These are phyloP conservation scores for Amylostereum areolatum DNA, from an alignment of 1,284 basidiomycete species.

Conservation along the genomic window DNA sequence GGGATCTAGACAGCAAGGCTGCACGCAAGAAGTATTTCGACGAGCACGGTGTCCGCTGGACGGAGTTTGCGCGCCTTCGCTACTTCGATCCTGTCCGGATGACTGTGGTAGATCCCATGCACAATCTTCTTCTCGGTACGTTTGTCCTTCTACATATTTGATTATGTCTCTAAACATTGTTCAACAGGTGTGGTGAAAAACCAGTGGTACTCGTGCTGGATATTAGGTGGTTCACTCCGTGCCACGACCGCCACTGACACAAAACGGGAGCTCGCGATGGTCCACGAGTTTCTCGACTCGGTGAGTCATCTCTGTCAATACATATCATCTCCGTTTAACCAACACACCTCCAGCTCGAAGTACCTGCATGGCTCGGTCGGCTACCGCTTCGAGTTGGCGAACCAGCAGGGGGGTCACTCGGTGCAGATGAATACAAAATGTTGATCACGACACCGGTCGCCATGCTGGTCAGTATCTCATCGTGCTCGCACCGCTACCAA, in stretches of 20 bases:
- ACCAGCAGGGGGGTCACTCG: slow-evolving; percentile 28
- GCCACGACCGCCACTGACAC: slow-evolving; percentile 17
- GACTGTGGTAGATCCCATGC: slow-evolving; percentile 11
- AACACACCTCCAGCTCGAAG: not conserved
- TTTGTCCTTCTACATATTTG: not conserved
- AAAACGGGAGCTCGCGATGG: slow-evolving; percentile 6
- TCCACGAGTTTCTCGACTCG: too few relatives aligned
- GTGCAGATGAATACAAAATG: slow-evolving; percentile 31
- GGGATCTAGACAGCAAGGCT: not conserved
- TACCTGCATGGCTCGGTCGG: slow-evolving; percentile 19
- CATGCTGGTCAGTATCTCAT: too few relatives aligned
- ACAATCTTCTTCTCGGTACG: slow-evolving; percentile 21
- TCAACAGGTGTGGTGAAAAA: slow-evolving; percentile 25
- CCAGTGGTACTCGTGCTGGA: slow-evolving; percentile 28
- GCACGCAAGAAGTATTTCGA: slow-evolving; percentile 1
- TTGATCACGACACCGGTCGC: too few relatives aligned
- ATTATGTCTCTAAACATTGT: not conserved
- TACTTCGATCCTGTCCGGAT: slow-evolving; percentile 13
- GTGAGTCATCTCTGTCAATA: not conserved
- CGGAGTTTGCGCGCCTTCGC: slow-evolving; percentile 9
- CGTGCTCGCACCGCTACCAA: too few relatives aligned
- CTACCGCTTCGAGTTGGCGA: slow-evolving; percentile 25
- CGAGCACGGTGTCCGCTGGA: slow-evolving; percentile 8
- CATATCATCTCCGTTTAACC: not conserved
- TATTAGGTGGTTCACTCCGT: slow-evolving; percentile 10